phyloP scores from a whole-genome alignment of 2,329 filamentous ascomycete species.

The Fusarium burgessii region DNA sequence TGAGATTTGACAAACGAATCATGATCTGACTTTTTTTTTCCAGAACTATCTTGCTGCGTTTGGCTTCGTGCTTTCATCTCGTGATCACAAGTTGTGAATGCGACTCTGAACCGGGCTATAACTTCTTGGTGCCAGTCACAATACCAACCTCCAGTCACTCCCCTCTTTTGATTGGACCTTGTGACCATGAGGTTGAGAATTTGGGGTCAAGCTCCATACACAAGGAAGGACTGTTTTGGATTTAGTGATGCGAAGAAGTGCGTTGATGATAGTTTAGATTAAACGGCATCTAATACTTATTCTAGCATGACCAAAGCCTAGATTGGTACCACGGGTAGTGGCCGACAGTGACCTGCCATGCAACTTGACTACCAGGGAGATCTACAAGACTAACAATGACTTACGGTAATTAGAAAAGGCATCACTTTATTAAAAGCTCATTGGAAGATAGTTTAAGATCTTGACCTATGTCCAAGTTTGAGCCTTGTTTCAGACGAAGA shows the following conservation, averaged over 20 bases:
- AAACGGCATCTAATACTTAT: rapidly evolving
- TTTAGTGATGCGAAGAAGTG: rapidly evolving
- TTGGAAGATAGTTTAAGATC: not conserved
- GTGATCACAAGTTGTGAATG: not conserved
- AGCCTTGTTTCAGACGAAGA: not conserved
- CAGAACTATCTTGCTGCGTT: not conserved
- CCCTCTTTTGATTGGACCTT: not conserved
- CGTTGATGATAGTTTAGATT: rapidly evolving
- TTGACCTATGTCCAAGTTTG: not conserved
- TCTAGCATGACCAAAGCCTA: not conserved
- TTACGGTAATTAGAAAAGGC: not conserved
- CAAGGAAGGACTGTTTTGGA: not conserved
- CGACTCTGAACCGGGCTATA: not conserved
- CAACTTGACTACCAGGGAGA: not conserved
- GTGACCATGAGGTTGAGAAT: rapidly evolving
- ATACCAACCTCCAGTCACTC: not conserved
- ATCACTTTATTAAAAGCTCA: not conserved
- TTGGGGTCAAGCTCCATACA: no score
- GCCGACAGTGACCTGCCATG: not conserved
- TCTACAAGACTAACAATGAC: not conserved
- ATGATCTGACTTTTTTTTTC: not conserved
- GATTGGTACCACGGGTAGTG: no score
- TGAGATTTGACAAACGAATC: rapidly evolving
- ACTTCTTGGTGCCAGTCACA: not conserved
- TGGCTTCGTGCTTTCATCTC: no score